Evolutionary conservation across 495 filamentous ascomycete genomes (phyloP).

Genomic region (Hypoxylon intermedium): DNA sequence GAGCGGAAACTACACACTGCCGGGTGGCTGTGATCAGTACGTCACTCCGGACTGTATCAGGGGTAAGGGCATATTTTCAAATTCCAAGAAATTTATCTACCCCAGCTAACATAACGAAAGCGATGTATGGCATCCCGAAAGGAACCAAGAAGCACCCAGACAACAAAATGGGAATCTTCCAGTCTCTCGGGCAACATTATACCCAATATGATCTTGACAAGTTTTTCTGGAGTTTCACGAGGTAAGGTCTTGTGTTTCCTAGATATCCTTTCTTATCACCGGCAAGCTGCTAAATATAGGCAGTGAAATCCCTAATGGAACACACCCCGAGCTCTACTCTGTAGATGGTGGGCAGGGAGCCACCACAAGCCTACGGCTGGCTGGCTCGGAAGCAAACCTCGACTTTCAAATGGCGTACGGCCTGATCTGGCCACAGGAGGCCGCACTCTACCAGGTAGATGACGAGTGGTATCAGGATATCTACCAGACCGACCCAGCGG

Average conservation of each 20-base stretch:
- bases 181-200: conserved; percentile 46
- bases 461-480: conserved; percentile 53
- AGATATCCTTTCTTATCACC: background rate
- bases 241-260: no score
- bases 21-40: conserved; percentile 39
- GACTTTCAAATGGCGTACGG: conserved; percentile 46
- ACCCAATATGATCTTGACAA: conserved; percentile 63
- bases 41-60: conserved; percentile 44
- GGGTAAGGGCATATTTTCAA: conserved; percentile 9
- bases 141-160: conserved; percentile 35
- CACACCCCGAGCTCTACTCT: conserved; percentile 46
- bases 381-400: conserved; percentile 43
- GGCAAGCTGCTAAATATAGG: background rate
- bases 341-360: conserved; percentile 47
- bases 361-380: conserved; percentile 31
- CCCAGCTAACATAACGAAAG: conserved; percentile 21
- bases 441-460: conserved; percentile 64
- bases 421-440: conserved; percentile 63
- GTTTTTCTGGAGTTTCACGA: conserved; percentile 61
- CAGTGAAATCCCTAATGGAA: conserved; percentile 45
- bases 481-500: conserved; percentile 25
- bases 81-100: background rate
- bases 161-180: conserved; percentile 45
- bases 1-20: conserved; percentile 35
- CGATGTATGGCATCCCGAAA: conserved; percentile 41